Evolutionary conservation across 176 grass and related monocot species (phyloP).

Genomic region (Calamus simplicifolius): DNA sequence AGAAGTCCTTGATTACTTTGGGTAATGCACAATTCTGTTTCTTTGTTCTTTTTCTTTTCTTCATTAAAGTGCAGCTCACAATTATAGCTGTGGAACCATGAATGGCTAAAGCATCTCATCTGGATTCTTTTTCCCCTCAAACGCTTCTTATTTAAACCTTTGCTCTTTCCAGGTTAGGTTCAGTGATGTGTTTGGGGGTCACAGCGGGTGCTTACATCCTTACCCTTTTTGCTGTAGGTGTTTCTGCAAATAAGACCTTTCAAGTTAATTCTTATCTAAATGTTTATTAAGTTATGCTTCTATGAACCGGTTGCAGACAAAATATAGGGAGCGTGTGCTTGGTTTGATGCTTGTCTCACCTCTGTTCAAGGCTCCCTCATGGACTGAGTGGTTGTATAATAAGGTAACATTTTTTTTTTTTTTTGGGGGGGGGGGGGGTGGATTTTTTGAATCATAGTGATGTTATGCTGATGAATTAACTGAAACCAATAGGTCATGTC

Average conservation of each 20-base stretch:
- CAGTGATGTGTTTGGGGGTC: slow-evolving; percentile 99
- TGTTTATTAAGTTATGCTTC: background rate
- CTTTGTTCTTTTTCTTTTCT: no score
- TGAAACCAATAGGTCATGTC: slow-evolving; percentile 52
- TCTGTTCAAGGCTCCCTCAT: slow-evolving; percentile 77
- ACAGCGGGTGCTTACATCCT: slow-evolving; percentile 95
- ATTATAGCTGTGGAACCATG: no score
- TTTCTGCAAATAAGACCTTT: slow-evolving; percentile 16
- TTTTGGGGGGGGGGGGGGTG: no score
- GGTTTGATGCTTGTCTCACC: slow-evolving; percentile 94
- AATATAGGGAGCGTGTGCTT: slow-evolving; percentile 85
- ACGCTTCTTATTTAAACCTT: slow-evolving; percentile 18
- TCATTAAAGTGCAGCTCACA: no score
- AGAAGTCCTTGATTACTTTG: slow-evolving; percentile 92
- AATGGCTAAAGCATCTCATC: no score
- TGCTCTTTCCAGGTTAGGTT: slow-evolving; percentile 64
- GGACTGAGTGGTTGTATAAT: slow-evolving; percentile 93
- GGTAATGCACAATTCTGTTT: slow-evolving; percentile 33
- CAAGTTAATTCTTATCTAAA: slow-evolving; percentile 1
- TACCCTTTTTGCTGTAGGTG: slow-evolving; percentile 83
- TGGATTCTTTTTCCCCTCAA: no score
- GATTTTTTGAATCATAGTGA: background rate
- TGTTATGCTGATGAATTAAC: background rate
- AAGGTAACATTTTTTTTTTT: slow-evolving; percentile 46
- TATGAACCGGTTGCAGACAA: slow-evolving; percentile 47